phyloP scores from a whole-genome alignment of 225 moss, liverwort and hornwort species.

The Pseudisothecium myosuroides region DNA sequence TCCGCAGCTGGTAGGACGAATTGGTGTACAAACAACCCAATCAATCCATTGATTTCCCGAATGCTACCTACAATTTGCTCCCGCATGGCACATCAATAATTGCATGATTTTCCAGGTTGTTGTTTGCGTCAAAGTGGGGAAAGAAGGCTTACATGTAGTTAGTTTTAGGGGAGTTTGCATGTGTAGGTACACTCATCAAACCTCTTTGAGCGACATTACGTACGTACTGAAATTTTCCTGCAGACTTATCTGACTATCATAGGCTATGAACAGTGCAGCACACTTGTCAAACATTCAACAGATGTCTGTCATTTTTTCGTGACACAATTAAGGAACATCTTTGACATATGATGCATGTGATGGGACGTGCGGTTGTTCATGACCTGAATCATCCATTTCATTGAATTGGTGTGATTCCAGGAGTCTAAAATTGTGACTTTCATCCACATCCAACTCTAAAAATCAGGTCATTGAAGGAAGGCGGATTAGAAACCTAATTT shows the following conservation, averaged over 20 bases:
- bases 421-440: not conserved
- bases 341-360: not conserved
- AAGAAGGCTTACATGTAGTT: too few relatives aligned
- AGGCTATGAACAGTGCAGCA: not conserved
- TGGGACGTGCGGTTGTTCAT: not conserved
- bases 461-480: not conserved
- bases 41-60: not conserved
- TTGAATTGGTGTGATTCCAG: not conserved
- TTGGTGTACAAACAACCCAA: not conserved
- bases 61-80: not conserved
- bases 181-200: too few relatives aligned
- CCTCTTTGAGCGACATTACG: not conserved
- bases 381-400: not conserved
- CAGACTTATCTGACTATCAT: not conserved
- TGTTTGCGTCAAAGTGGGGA: too few relatives aligned
- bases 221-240: not conserved
- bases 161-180: too few relatives aligned
- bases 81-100: not conserved
- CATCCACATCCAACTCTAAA: not conserved
- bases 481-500: too few relatives aligned
- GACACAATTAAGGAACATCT: not conserved
- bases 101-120: too few relatives aligned
- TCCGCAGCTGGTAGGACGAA: not conserved
- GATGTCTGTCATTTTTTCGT: not conserved
- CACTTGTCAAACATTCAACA: not conserved